Percentiles rank a stretch among this genome's conserved stretches.
phyloP scores from a whole-genome alignment of 2,329 filamentous ascomycete species.

The Colletotrichum euphorbiae region DNA sequence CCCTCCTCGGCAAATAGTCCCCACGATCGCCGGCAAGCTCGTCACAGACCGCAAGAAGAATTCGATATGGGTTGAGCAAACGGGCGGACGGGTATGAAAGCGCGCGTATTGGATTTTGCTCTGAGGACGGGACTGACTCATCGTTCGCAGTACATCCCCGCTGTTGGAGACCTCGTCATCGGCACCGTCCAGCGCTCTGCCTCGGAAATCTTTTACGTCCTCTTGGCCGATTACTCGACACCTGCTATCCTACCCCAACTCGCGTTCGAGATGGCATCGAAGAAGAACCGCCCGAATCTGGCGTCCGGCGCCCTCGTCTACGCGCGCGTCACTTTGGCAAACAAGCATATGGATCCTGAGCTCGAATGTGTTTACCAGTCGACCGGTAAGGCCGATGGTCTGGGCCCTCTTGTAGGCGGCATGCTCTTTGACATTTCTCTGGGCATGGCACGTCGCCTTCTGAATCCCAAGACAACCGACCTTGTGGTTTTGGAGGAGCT shows the following conservation, averaged over 20 bases:
- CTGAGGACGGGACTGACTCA: slow-evolving; percentile 43
- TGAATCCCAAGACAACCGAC: slow-evolving; percentile 72
- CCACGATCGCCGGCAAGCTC: slow-evolving; percentile 75
- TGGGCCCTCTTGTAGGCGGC: slow-evolving; percentile 85
- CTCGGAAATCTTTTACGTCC: slow-evolving; percentile 83
- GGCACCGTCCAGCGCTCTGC: slow-evolving; percentile 83
- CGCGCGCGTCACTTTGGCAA: slow-evolving; percentile 82
- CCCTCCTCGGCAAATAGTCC: slow-evolving; percentile 78
- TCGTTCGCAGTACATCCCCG: slow-evolving; percentile 76
- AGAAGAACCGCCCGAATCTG: slow-evolving; percentile 89
- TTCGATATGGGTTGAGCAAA: slow-evolving; percentile 80
- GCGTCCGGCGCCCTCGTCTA: slow-evolving; percentile 84
- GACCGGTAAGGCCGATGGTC: slow-evolving; percentile 88
- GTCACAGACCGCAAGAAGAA: slow-evolving; percentile 78
- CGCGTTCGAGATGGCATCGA: slow-evolving; percentile 91
- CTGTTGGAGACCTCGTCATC: slow-evolving; percentile 87
- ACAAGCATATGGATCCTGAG: slow-evolving; percentile 88
- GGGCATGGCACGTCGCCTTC: slow-evolving; percentile 82
- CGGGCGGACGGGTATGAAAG: slow-evolving; percentile 72
- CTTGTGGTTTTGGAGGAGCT: slow-evolving; percentile 84
- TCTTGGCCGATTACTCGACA: slow-evolving; percentile 73
- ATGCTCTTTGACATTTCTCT: slow-evolving; percentile 87
- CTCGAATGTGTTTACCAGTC: slow-evolving; percentile 88
- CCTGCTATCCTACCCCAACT: slow-evolving; percentile 83
- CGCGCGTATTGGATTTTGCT: background rate